Evolutionary conservation across 768 basidiomycete species (phyloP).

Genomic region (Trametes villosa): DNA sequence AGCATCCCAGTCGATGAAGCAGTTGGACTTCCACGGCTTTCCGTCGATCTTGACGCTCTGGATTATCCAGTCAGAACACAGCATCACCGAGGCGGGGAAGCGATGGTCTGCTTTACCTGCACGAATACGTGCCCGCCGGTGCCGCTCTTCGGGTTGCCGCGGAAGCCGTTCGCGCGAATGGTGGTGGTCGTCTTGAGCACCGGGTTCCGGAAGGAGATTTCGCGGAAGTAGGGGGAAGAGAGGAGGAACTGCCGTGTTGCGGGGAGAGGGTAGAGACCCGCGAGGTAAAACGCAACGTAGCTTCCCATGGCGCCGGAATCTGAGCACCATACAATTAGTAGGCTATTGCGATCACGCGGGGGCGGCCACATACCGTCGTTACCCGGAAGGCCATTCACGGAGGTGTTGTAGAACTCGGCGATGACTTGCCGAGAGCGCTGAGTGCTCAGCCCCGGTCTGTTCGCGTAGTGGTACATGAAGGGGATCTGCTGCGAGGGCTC

Average conservation of each 20-base stretch:
- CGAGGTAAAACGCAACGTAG: conserved; percentile 60
- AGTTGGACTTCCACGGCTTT: conserved; percentile 61
- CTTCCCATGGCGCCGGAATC: conserved; percentile 63
- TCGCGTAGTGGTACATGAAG: conserved; percentile 72
- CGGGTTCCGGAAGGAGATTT: conserved; percentile 64
- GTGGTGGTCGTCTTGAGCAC: conserved; percentile 58
- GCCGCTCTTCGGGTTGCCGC: conserved; percentile 53
- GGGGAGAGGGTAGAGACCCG: conserved; percentile 65
- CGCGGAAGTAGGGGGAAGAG: conserved; percentile 62
- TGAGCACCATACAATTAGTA: neutral
- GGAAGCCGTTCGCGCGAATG: conserved; percentile 54
- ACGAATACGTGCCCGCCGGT: conserved; percentile 61
- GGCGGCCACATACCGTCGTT: conserved; percentile 59
- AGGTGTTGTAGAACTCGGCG: conserved; percentile 58
- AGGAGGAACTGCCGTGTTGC: conserved; percentile 62
- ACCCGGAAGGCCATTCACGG: conserved; percentile 45
- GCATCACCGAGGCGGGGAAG: neutral
- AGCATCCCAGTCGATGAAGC: conserved; percentile 69
- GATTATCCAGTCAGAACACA: neutral
- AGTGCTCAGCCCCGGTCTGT: conserved; percentile 61
- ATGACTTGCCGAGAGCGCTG: conserved; percentile 60
- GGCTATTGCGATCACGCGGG: too few species aligned
- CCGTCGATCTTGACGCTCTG: conserved; percentile 66
- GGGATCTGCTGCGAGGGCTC: conserved; percentile 73
- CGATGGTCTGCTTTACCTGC: conserved; percentile 47